Evolutionary conservation across 1,284 basidiomycete genomes (phyloP).

Genomic region (Athelia sp.): DNA sequence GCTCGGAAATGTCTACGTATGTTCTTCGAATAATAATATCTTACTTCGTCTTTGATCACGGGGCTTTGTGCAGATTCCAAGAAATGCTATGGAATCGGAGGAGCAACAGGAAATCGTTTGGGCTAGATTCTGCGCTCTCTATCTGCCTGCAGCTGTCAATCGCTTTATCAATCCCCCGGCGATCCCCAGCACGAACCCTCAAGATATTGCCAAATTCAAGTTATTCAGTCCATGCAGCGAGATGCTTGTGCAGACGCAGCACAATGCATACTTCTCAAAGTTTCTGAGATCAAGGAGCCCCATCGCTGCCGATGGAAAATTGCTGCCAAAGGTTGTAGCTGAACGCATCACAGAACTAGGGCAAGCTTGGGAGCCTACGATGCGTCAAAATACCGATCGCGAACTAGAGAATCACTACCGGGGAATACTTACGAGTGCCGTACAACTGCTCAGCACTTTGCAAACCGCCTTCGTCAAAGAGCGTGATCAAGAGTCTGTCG

Average conservation of each 20-base stretch:
- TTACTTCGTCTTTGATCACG: neutral
- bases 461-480: slow-evolving; percentile 10
- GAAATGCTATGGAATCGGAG: slow-evolving; percentile 6
- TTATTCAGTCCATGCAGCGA: slow-evolving; percentile 14
- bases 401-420: slow-evolving; percentile 5
- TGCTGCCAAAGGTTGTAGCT: slow-evolving; percentile 8
- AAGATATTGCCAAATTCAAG: slow-evolving; percentile 3
- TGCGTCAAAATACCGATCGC: slow-evolving; percentile 3
- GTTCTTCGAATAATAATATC: neutral
- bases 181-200: slow-evolving; percentile 1
- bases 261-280: slow-evolving; percentile 14
- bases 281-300: slow-evolving; percentile 11
- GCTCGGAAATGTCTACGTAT: slow-evolving; percentile 6
- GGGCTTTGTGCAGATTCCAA: slow-evolving; percentile 5
- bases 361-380: slow-evolving; percentile 6
- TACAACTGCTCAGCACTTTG: slow-evolving; percentile 12
- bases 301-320: slow-evolving; percentile 9
- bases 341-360: slow-evolving; percentile 9
- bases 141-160: slow-evolving; percentile 12
- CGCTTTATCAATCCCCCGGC: slow-evolving; percentile 11
- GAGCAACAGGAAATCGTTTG: slow-evolving; percentile 10
- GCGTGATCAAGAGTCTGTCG: slow-evolving; percentile 4
- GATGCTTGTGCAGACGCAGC: slow-evolving; percentile 13
- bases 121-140: slow-evolving; percentile 14
- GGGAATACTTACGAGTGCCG: slow-evolving; percentile 2